Evolutionary conservation across 805 yeast species (phyloP), one percentile per base, ranked within the genome.

Genomic region (Lipomyces orientalis): DNA sequence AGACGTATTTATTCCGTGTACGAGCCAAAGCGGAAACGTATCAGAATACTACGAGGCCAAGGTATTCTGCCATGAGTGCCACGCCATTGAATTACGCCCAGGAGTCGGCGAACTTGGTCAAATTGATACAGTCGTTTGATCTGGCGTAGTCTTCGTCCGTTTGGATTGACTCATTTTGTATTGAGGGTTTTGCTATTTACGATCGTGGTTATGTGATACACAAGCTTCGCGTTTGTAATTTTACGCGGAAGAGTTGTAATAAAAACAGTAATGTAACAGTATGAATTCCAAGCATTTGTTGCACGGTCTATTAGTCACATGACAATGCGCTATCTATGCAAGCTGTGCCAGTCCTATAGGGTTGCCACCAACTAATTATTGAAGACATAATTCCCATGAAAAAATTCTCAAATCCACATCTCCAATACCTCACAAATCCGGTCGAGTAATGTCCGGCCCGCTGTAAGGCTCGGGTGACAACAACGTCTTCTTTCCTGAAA

Each of bases 11-110:
- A 46, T 89, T 95, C 79, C 86, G 96, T 78, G 77, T 93, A 62
- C 87, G 90, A 75, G 97, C 97, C 14, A 86, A 88, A 76, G 90
- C 87, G 75, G 98, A 95, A 75, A 87, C 85, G 69, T 95, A 91
- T 78, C 90, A 93, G 74, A 97, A 93, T 62, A 86, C 84, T 58
- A 84, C 86, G 37, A 85, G 94, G 77, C 87, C 91, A 19, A 86
- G 97, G 77, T 91, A 89, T 76, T 88, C 88, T 64, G 90, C 86
- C 2, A 81, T 86, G 60, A 83, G 84, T 16, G 79, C 80, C 12
- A 76, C 74, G 49, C 77, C 80, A 16, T 56, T 80, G n/a, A 73
- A 78, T 61, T 78, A 68, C 56, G 74, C 64, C 33, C 58, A 66
- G 33, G 81, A 79, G 55, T 66, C 76, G 5, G 66, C 67, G 29